Percentiles rank a stretch among this genome's conserved stretches.
Evolutionary conservation across 805 yeast species (phyloP).

Genomic region (Zygosaccharomyces bisporus): DNA sequence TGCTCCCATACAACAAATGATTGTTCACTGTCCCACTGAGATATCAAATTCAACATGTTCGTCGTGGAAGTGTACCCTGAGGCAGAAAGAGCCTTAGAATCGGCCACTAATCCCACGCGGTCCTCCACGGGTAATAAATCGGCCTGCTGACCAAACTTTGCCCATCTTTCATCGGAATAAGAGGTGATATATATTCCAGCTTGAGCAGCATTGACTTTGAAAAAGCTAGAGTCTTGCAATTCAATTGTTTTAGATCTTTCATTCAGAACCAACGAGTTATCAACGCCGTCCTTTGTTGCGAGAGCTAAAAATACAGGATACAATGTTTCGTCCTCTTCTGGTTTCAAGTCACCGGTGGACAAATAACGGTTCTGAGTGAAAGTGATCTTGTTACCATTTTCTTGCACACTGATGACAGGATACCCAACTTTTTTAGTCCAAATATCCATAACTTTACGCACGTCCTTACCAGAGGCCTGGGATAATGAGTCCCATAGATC

Average conservation of each 20-base stretch:
- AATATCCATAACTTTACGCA: slow-evolving; percentile 65
- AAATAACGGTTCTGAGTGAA: slow-evolving; percentile 72
- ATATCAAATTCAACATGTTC: slow-evolving; percentile 55
- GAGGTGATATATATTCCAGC: slow-evolving; percentile 74
- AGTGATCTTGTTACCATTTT: slow-evolving; percentile 47
- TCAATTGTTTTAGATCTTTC: slow-evolving; percentile 46
- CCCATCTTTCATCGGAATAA: slow-evolving; percentile 66
- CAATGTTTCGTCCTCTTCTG: slow-evolving; percentile 64
- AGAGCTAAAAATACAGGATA: slow-evolving; percentile 72
- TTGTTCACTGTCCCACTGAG: slow-evolving; percentile 55
- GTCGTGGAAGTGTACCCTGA: slow-evolving; percentile 67
- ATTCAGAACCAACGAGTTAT: slow-evolving; percentile 54
- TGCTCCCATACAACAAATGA: slow-evolving; percentile 69
- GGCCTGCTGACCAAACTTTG: slow-evolving; percentile 55
- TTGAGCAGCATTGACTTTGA: slow-evolving; percentile 69
- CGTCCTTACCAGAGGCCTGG: slow-evolving; percentile 69
- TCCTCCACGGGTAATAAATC: slow-evolving; percentile 68
- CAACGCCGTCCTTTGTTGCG: slow-evolving; percentile 55
- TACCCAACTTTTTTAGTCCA: slow-evolving; percentile 81
- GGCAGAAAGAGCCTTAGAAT: slow-evolving; percentile 64
- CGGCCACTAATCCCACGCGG: slow-evolving; percentile 77
- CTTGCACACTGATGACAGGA: slow-evolving; percentile 68
- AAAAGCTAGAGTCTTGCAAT: slow-evolving; percentile 46
- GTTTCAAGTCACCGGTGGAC: slow-evolving; percentile 70
- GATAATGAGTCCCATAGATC: slow-evolving; percentile 75